Percentiles rank a stretch among this genome's conserved stretches.
These are phyloP conservation scores for Vicia sativa DNA, from an alignment of 306 rosid species.

Conservation along the genomic window DNA sequence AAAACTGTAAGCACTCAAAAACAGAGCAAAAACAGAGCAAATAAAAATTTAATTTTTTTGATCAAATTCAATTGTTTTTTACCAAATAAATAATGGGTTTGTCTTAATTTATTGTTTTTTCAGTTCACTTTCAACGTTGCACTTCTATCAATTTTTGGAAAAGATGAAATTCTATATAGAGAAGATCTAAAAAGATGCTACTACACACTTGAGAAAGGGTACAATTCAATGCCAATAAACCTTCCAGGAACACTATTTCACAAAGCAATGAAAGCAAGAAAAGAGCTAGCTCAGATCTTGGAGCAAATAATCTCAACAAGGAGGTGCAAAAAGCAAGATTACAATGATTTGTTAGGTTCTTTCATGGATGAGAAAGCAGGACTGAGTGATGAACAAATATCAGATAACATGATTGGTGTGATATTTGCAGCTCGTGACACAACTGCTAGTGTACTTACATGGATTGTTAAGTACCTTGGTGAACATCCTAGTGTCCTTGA, in stretches of 20 bases:
- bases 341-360: conserved; percentile 71
- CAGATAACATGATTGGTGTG: conserved; percentile 88
- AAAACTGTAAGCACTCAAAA: conserved; percentile 58
- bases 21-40: background rate
- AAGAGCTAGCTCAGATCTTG: conserved; percentile 72
- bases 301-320: conserved; percentile 65
- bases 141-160: conserved; percentile 79
- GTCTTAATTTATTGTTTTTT: background rate
- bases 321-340: conserved; percentile 53
- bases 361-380: conserved; percentile 83
- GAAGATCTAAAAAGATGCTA: conserved; percentile 86
- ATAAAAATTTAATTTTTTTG: background rate
- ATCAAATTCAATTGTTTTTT: background rate
- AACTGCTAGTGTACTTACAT: conserved; percentile 84
- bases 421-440: conserved; percentile 96
- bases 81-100: conserved; percentile 25
- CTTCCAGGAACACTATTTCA: conserved; percentile 87
- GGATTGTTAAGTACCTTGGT: conserved; percentile 83
- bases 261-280: conserved; percentile 90
- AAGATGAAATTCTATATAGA: conserved; percentile 63
- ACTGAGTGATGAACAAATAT: conserved; percentile 78
- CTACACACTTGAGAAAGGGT: conserved; percentile 83
- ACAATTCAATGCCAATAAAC: conserved; percentile 94
- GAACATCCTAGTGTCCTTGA: conserved; percentile 69
- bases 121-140: conserved; percentile 91